phyloP scores from a whole-genome alignment of 2,329 filamentous ascomycete genomes.

The Scytalidium lignicola region DNA sequence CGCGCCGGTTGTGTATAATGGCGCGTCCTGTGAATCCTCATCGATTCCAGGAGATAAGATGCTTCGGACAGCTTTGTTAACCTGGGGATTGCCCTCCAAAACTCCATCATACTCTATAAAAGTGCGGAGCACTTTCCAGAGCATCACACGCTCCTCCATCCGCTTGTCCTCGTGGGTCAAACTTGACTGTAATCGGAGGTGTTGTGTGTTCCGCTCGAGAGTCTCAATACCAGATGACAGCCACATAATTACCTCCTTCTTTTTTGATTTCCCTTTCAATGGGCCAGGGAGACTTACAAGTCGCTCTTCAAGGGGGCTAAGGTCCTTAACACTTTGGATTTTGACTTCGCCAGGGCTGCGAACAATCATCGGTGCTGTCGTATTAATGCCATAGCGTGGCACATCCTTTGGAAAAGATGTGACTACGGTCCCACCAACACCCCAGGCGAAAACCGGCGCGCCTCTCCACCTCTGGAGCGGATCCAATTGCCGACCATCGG shows the following conservation, averaged over 20 bases:
- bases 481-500: conserved; percentile 66
- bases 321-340: conserved; percentile 68
- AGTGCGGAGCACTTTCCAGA: conserved; percentile 82
- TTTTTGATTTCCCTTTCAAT: conserved; percentile 83
- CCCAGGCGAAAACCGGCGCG: conserved; percentile 80
- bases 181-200: conserved; percentile 40
- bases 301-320: conserved; percentile 65
- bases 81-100: conserved; percentile 66
- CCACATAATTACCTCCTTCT: conserved; percentile 88
- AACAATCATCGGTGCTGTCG: conserved; percentile 69
- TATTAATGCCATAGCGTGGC: conserved; percentile 72
- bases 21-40: conserved; percentile 18
- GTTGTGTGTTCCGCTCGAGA: conserved; percentile 52
- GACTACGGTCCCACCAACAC: conserved; percentile 75
- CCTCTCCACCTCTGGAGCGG: conserved; percentile 88
- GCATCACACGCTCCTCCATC: conserved; percentile 69
- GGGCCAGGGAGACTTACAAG: conserved; percentile 85
- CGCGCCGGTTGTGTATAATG: conserved; percentile 31
- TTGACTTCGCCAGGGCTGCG: conserved; percentile 78
- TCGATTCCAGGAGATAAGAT: conserved; percentile 60
- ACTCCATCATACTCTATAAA: conserved; percentile 83
- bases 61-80: conserved; percentile 70
- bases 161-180: conserved; percentile 62
- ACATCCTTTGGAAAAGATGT: conserved; percentile 86
- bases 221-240: conserved; percentile 68